These are phyloP conservation scores for Colletotrichum melonis DNA, from an alignment of 2,329 filamentous ascomycete genomes.

Conservation along the genomic window DNA sequence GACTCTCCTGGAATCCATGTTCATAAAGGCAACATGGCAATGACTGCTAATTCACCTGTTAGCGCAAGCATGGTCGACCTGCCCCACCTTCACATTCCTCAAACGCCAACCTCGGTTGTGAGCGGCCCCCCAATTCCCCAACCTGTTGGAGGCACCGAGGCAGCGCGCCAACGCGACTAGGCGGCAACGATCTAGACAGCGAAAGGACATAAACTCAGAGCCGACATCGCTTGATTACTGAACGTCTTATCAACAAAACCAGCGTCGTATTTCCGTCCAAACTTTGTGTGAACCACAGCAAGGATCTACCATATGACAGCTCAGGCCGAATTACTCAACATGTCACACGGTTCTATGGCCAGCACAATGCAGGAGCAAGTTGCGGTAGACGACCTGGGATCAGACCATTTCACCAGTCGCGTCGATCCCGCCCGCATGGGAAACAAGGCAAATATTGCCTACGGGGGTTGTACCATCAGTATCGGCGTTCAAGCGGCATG, in stretches of 20 bases:
- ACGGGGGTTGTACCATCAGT: slow-evolving; percentile 56
- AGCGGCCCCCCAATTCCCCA: neutral
- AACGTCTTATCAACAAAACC: neutral
- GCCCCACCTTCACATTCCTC: slow-evolving; percentile 12
- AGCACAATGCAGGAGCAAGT: slow-evolving; percentile 25
- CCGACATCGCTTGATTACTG: slow-evolving; percentile 6
- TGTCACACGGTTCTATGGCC: slow-evolving; percentile 12
- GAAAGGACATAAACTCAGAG: neutral
- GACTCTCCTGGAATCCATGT: neutral
- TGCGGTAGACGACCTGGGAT: slow-evolving; percentile 20
- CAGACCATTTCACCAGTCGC: slow-evolving; percentile 41
- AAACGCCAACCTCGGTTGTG: slow-evolving; percentile 25
- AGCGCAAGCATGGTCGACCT: neutral
- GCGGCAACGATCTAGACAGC: neutral
- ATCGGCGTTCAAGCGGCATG: slow-evolving; percentile 55
- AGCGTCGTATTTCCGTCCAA: neutral
- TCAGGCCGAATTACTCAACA: neutral
- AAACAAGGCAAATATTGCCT: slow-evolving; percentile 49
- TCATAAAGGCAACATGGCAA: neutral
- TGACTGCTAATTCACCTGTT: neutral
- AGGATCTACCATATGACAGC: neutral
- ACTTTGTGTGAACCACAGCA: neutral
- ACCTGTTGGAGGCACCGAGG: neutral
- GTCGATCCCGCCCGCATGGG: slow-evolving; percentile 44
- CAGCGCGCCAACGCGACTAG: neutral